Evolutionary conservation across 768 basidiomycete genomes (phyloP), one percentile per base, ranked within the genome.

Genomic region (Hortiboletus flavorubellus): DNA sequence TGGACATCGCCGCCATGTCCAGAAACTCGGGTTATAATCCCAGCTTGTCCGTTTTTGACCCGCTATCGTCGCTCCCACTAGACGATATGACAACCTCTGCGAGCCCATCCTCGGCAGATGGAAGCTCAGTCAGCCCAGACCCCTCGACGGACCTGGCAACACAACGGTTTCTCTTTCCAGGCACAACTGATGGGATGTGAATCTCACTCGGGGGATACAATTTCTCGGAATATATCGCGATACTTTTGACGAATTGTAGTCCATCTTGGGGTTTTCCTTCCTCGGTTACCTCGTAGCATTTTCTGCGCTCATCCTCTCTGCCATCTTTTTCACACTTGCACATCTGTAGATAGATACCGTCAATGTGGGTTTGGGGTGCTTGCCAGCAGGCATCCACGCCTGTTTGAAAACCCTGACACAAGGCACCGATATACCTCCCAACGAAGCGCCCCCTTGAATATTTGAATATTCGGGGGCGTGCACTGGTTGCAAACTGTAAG

Each of bases 81-180:
- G 56, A 64, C 29, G 64, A 66, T 3, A 50, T 56, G 54, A 59
- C 62, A 11, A 41, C 62, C 1, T 64, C 66, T n/a, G 61, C 57
- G 18, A 67, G 64, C 37, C 64, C 66, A 21, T 58, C 64, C 2
- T 64, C 66, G 1, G 62, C 42, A 44, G 62, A 66, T 12, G 66
- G 51, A 5, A 38, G 55, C n/a, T 50, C 63, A 8, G 50, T 43
- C 3, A 63, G 61, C 45, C 55, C 64, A n/a, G 65, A 68, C 48
- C 9, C 54, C 10, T 54, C 64, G 45, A 49, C 47, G 35, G 65
- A 66, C 23, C 12, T 66, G 40, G 23, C 35, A 0, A 58, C 56
- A 14, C 60, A 56, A 4, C 56, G 43, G 2, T 66, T 60, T 35
- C 33, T 58, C 38, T 68, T 66, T 49, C 66, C 65, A 26, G 21